Base-by-base conservation (phyloP, 805 yeast species). In the Yamadazyma insecticola region DNA sequence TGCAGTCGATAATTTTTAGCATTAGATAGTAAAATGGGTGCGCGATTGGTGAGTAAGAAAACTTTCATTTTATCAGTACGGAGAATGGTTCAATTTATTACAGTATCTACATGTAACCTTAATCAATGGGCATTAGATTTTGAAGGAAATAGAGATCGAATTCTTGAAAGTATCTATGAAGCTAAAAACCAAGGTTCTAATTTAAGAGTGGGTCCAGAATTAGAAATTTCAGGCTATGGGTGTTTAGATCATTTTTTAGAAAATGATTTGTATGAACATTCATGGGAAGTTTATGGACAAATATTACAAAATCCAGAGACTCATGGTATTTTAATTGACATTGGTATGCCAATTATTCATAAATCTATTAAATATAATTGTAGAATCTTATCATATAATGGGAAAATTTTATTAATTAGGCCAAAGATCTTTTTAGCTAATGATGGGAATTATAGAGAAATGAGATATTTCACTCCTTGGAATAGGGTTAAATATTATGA, bases 81-180 rank as follows among this genome's bases (percentile, higher is more conserved):
- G 10, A 6, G 9, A 18, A 89, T 89, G 96, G 89, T 94, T 1
- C 92, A 86, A 33, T 71, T 82, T 35, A 78, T 89, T 28, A 90
- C 97, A 0, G 65, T 90, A 22, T 89, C 97, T 1, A 89, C 97
- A 1, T 90, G 97, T 60, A 87, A 89, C 48, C 70, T 92, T 42
- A 92, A 92, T 63, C 99, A 92, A 72, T 92, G 99, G 99, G 96
- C 98, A 0, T 68, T 92, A 33, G 99, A 92, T 55, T 92, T 87
- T 56, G 97, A 90, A 56, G 99, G 98, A 4, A 92, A 92, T 58
- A 71, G 96, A 32, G 96, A 89, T 51, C 70, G 99, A 35, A 90
- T 92, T 41, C 48, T 92, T 15, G 81, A 81, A 49, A 81, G 95
- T 33, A 90, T 92, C 48, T 53, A 51, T 14, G 67, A 73, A 30